Evolutionary conservation across 2,329 filamentous ascomycete species (phyloP), one percentile per base, ranked within the genome.

Genomic region (Fusarium nodosum): DNA sequence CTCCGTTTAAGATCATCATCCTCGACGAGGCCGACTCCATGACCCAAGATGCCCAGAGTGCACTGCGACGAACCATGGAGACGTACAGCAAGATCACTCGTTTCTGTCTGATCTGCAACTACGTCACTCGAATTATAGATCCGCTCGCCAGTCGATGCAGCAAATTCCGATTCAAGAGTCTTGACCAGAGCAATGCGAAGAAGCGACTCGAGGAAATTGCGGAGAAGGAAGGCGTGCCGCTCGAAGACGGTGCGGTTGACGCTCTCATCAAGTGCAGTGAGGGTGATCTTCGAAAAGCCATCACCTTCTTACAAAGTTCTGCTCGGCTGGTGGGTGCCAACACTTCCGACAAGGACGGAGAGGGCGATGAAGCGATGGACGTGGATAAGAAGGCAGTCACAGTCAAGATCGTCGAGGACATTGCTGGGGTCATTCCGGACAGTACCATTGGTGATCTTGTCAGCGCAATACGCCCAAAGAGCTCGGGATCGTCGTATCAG

Each of bases 1-100:
- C 96, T 24, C 96, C 96, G 1, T 99, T 97, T 85, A 99, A 99
- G 83, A 97, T 99, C 78, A 95, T 99, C 77, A 93, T 99, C 65
- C 89, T 99, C 63, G 96, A 99, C 80, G 96, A 99, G 83, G 96
- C 96, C 72, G 96, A 99, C 79, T 96, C 92, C 72, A 98, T 99
- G 95, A 99, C 96, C 39, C 95, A 98, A 80, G 97, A 99, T 81
- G 96, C 96, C 15, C 96, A 99, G 83, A 93, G 90, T 64, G 96
- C 97, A 7, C 85, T 99, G 60, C 87, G 96, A 70, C 88, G 97
- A 56, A 99, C 96, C 3, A 99, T 99, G 96, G 96, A 99, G 82
- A 97, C 94, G 46, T 98, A 98, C 81, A 93, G 89, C 79, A 94
- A 94, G 76, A 97, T 98, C 81, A 99, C 96, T 3, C 88, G 96